Evolutionary conservation across 768 basidiomycete genomes (phyloP).

Genomic region (Leccinum barrowsii): DNA sequence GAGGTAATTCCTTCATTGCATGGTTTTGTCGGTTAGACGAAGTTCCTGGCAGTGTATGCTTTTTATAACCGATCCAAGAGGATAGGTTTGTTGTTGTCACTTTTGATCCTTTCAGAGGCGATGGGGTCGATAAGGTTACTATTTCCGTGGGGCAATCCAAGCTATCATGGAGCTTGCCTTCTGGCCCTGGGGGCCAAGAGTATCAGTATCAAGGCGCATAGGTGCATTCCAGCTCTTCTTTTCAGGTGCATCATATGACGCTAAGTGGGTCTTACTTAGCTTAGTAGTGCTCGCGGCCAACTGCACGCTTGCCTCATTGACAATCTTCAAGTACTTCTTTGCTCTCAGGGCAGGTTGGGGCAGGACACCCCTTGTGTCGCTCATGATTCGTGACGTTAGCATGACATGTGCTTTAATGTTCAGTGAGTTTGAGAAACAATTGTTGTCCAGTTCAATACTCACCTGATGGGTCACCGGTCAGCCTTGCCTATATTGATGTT

Average conservation of each 20-base stretch:
- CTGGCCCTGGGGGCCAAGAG: neutral
- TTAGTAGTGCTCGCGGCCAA: slow-evolving; percentile 13
- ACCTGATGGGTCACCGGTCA: slow-evolving; percentile 1
- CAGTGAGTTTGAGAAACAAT: slow-evolving; percentile 8
- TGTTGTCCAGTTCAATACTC: neutral
- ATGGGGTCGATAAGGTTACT: slow-evolving; percentile 2
- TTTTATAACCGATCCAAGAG: slow-evolving; percentile 17
- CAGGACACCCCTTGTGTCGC: slow-evolving; percentile 17
- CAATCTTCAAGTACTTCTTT: slow-evolving; percentile 17
- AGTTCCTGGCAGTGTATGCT: slow-evolving; percentile 11
- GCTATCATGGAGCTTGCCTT: slow-evolving; percentile 12
- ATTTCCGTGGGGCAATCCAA: neutral
- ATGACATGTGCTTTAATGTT: neutral
- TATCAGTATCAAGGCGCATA: neutral
- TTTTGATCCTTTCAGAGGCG: slow-evolving; percentile 4
- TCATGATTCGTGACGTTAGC: slow-evolving; percentile 17
- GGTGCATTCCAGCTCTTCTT: neutral
- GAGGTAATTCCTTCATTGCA: neutral
- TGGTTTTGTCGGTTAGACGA: neutral
- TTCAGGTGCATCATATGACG: neutral
- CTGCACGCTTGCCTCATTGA: slow-evolving; percentile 13
- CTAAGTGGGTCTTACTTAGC: neutral
- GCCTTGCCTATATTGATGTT: slow-evolving; percentile 1
- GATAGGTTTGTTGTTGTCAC: slow-evolving; percentile 6
- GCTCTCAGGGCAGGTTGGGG: slow-evolving; percentile 14